Base-by-base conservation (phyloP, 1,284 basidiomycete genomes). In the Cryptococcus floricola region DNA sequence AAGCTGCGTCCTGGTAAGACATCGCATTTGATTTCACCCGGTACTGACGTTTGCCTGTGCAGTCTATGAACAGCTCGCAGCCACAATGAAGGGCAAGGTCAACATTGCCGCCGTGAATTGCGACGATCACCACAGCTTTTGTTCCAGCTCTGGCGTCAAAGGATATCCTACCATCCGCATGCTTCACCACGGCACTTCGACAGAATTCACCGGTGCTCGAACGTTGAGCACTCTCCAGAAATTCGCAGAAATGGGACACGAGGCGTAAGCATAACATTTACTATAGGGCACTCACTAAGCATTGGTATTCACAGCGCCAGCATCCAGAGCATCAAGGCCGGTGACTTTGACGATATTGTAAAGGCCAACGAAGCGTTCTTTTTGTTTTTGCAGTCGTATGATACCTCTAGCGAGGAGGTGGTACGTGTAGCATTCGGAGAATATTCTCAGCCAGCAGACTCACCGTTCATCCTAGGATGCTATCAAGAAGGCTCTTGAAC, bases 91-190 rank as follows among this genome's bases (percentile, higher is more conserved):
- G 63, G 80, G 81, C 60, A 84, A 84, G 54, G 77, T 92, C 39
- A 87, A 83, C 48, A 78, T 97, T 10, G 90, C 85, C 1, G 86
- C 93, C 57, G 86, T 97, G 25, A 84, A 97, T 70, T 97, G 92
- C 66, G 92, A 94, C 19, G 83, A 80, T 0, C 78, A 91, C 66
- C 78, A 80, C 31, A 70, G 79, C 0, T 69, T 92, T 3, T 96
- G 93, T 73, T 77, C 79, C 39, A 67, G 76, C 7, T 80, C 91
- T 57, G 81, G 80, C 6, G 80, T 97, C 23, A 70, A 80, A 38
- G 89, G 88, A 4, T 97, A 87, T 74, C 92, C 93, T 1, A 89
- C 86, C 51, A 77, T 95, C 38, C 77, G 84, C 58, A 81, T 79
- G 54, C 79, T 76, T 58, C 68, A 77, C 39, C 68, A 76, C 37